A percentile compares a stretch with the other conserved stretches of the same genome.
Evolutionary conservation across 306 rosid genomes (phyloP).

Genomic region (Glycine soja): DNA sequence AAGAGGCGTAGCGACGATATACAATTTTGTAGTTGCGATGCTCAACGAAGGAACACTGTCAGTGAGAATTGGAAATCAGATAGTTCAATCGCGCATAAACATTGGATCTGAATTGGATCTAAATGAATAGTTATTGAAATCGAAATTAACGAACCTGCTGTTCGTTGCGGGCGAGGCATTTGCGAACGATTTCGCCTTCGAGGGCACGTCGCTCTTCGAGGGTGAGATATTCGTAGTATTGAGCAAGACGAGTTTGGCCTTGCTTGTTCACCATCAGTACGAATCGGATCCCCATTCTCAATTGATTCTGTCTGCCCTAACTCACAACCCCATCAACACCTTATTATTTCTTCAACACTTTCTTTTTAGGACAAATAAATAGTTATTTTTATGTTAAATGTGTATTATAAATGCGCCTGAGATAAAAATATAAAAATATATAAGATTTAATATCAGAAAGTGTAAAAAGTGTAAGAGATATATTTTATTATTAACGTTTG

Average conservation of each 20-base stretch:
- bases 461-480: too few relatives aligned
- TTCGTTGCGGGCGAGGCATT: conserved; percentile 90
- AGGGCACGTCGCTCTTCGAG: conserved; percentile 89
- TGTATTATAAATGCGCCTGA: too few relatives aligned
- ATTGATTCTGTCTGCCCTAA: background rate
- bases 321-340: background rate
- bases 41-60: conserved; percentile 97
- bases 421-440: too few relatives aligned
- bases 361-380: too few relatives aligned
- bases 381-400: too few relatives aligned
- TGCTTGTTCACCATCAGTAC: conserved; percentile 95
- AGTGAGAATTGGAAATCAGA: conserved; percentile 34
- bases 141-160: conserved; percentile 60
- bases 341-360: too few relatives aligned
- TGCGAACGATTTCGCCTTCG: conserved; percentile 92
- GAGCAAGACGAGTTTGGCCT: conserved; percentile 96
- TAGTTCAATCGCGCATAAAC: background rate
- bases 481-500: too few relatives aligned
- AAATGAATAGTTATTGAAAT: too few relatives aligned
- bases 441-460: too few relatives aligned
- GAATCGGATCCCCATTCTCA: conserved; percentile 89
- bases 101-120: background rate
- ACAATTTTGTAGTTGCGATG: conserved; percentile 97
- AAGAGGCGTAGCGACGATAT: conserved; percentile 92
- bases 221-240: conserved; percentile 89